Base-by-base conservation (phyloP, 2,329 filamentous ascomycete genomes). In the Penicillium sp. region DNA sequence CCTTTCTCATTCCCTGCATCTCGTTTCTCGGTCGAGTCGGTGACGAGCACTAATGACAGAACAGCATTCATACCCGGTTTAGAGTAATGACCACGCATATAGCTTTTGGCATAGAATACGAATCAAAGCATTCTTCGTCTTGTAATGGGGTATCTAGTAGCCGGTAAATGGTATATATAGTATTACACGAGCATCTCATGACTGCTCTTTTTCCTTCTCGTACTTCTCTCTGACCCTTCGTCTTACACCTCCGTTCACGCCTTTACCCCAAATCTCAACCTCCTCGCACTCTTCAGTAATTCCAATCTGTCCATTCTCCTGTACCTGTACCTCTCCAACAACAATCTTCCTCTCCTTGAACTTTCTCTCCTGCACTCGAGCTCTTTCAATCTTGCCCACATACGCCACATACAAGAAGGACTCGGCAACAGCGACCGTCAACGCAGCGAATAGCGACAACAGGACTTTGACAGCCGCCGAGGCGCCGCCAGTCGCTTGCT, bases 371-470 rank as follows among this genome's bases (percentile, higher is more conserved):
- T 48, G 51, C 8, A 41, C 49, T 44, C 43, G 47, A 5, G 58
- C 58, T 42, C 51, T 45, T 26, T 70, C 68, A 13, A 78, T 66
- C 57, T 78, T 78, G 39, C 69, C 63, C 48, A 78, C 53, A 62
- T 79, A 79, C 10, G 73, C 71, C 23, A 70, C 73, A 65, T 79
- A 79, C 15, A 79, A 70, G 12, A 71, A 65, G 23, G 74, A 72
- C 63, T 79, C 77, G 4, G 76, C 76, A 16, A 78, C 65, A 0
- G 75, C 77, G 36, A 79, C 75, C 41, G 71, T 57, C 43, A 78
- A 39, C 4, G 70, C 76, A 7, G 67, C 68, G 44, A 70, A 65
- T 12, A 78, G 50, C 24, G 74, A 71, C 4, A 76, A 41, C 9
- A 78, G 59, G 12, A 78, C 74, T 13, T 71, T 65, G 9, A 69